phyloP scores from a whole-genome alignment of 2,329 filamentous ascomycete genomes.

The Fusarium anguioides region DNA sequence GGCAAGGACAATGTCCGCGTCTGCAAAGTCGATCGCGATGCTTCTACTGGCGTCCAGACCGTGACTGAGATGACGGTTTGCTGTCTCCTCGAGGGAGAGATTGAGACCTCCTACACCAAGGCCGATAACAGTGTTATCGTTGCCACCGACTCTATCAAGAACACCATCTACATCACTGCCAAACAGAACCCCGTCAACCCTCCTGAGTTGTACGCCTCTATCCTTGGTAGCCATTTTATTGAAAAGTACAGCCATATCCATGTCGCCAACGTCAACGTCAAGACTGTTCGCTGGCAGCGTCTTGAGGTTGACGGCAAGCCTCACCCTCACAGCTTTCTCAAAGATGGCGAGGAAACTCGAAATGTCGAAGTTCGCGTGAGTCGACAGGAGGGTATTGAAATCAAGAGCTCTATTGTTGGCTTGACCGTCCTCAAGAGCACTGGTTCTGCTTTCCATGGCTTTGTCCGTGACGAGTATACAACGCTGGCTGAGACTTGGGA shows the following conservation, averaged over 20 bases:
- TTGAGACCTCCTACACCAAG: slow-evolving; percentile 87
- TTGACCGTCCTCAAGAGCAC: slow-evolving; percentile 96
- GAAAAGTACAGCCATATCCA: slow-evolving; percentile 89
- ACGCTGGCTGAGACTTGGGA: slow-evolving; percentile 92
- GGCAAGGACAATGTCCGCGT: slow-evolving; percentile 99
- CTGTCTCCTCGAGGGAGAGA: slow-evolving; percentile 91
- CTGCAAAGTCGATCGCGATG: slow-evolving; percentile 90
- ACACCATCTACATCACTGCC: slow-evolving; percentile 94
- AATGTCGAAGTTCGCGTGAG: slow-evolving; percentile 79
- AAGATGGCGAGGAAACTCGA: slow-evolving; percentile 89
- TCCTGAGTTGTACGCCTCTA: slow-evolving; percentile 89
- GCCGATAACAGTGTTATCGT: slow-evolving; percentile 97
- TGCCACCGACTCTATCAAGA: slow-evolving; percentile 98
- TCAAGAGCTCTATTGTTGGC: slow-evolving; percentile 82
- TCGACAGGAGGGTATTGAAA: slow-evolving; percentile 75
- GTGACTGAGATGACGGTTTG: slow-evolving; percentile 96
- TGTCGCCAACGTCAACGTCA: slow-evolving; percentile 81
- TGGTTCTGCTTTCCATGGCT: slow-evolving; percentile 94
- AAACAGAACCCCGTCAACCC: slow-evolving; percentile 93
- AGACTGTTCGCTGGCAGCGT: slow-evolving; percentile 91
- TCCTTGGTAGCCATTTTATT: slow-evolving; percentile 89
- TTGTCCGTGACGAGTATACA: slow-evolving; percentile 92
- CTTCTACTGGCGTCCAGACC: slow-evolving; percentile 79
- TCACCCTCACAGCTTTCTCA: slow-evolving; percentile 94
- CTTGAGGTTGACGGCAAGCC: slow-evolving; percentile 87